Conservation (phyloP, 805 yeast genomes). For the Saccharomyces eubayanus region DNA sequence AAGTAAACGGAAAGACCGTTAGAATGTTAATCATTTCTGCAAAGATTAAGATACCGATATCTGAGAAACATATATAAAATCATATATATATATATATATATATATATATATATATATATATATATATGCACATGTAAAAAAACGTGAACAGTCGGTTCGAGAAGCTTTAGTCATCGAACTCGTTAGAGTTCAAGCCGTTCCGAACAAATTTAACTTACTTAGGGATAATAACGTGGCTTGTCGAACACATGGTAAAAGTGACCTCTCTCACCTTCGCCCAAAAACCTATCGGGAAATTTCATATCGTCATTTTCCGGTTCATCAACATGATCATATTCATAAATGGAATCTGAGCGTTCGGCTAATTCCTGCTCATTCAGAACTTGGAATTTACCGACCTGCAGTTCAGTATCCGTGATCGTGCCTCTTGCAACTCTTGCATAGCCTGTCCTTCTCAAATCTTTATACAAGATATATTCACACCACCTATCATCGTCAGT, state of each 20-base stretch:
- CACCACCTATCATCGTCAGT: slow-evolving; percentile 98
- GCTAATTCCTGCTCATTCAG: slow-evolving; percentile 30
- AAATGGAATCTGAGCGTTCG: slow-evolving; percentile 32
- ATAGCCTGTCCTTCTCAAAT: slow-evolving; percentile 79
- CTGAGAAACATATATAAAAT: background rate
- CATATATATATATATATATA: too few species aligned
- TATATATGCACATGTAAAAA: background rate
- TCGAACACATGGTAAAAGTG: slow-evolving; percentile 92
- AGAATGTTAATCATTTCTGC: background rate
- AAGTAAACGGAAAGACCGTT: background rate
- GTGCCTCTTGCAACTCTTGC: slow-evolving; percentile 90
- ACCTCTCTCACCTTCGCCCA: slow-evolving; percentile 89
- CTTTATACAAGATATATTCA: slow-evolving; percentile 85
- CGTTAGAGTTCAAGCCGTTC: too few species aligned
- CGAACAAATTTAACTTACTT: background rate
- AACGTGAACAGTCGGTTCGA: too few species aligned
- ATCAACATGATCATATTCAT: slow-evolving; percentile 46
- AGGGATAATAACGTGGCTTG: slow-evolving; percentile 70
- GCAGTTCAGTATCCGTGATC: slow-evolving; percentile 94
- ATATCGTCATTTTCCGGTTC: slow-evolving; percentile 49
- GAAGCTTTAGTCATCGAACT: too few species aligned
- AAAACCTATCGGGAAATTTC: slow-evolving; percentile 70
- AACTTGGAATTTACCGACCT: slow-evolving; percentile 83
- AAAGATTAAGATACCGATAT: background rate
- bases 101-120: background rate